Base-by-base conservation (phyloP, 2,329 filamentous ascomycete genomes). In the Ilyonectria robusta region DNA sequence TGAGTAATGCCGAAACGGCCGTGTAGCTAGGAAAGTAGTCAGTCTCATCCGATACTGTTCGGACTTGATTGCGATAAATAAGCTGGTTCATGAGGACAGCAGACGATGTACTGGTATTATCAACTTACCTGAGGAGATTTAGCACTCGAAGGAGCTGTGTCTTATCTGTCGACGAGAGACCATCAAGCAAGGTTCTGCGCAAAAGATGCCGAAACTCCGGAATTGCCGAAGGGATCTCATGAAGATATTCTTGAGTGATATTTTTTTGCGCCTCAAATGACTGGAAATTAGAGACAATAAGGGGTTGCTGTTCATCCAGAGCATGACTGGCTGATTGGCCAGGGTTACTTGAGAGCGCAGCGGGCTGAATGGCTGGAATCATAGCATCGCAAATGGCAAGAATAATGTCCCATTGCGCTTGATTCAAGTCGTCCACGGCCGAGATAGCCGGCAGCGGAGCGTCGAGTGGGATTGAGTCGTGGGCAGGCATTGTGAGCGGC, bases 371-470 rank as follows among this genome's bases (percentile, higher is more conserved):
- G 1, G 60, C 40, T 13, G 33, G 42, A 31, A 63, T 63, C 6
- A 63, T 51, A 44, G 60, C 53, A 42, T 63, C 60, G 26, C 60
- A 63, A 44, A 63, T 57, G 29, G 60, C n/a, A 26, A 63, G 33
- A 4, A 63, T 33, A 26, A 57, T 57, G 1, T 40, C 15, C 60
- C 60, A 63, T 51, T 63, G 60, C 15, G 31, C 26, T 33, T 44
- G 17, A 21, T 13, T 63, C 21, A 57, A 42, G 11, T 26, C 31
- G 17, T 51, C 60, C 19, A 31, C 48, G 9, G 42, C 8, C 23
- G 51, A 35, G 13, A 54, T 17, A 7, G 31, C 42, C 10, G 60
- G 53, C n/a, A 51, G 8, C 10, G 60, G 60, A 17, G 60, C 54
- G 44, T 53, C 51, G 6, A 50, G 42, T 2, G 60, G 60, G 33